Conservation (phyloP, 2,329 filamentous ascomycete species). For the Penicillium sp. region DNA sequence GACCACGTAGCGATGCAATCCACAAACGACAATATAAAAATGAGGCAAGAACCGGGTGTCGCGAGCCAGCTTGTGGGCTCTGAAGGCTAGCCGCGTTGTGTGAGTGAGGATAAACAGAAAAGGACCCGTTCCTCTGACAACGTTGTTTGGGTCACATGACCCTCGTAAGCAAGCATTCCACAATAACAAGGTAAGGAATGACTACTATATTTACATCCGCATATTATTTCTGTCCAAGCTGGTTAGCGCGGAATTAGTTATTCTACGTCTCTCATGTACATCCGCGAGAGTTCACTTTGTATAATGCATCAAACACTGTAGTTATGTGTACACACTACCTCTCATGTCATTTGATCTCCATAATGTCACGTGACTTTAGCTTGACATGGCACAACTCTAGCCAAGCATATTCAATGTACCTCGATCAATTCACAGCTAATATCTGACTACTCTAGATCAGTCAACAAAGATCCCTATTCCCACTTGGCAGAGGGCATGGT, state of each 20-base stretch:
- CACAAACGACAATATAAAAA: conserved; percentile 5
- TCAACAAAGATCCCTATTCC: too few relatives aligned
- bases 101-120: conserved; percentile 43
- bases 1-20: not conserved
- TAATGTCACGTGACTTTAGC: not conserved
- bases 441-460: too few relatives aligned
- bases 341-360: too few relatives aligned
- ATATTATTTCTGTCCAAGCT: not conserved
- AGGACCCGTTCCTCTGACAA: conserved; percentile 44
- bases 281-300: too few relatives aligned
- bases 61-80: conserved; percentile 14
- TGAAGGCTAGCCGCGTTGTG: conserved; percentile 22
- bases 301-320: too few relatives aligned
- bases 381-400: not conserved
- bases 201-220: not conserved
- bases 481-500: not conserved
- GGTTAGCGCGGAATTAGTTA: not conserved
- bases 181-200: conserved; percentile 12
- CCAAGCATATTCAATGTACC: not conserved
- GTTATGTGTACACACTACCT: too few relatives aligned
- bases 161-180: conserved; percentile 29
- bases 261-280: not conserved
- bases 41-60: conserved; percentile 6
- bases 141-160: conserved; percentile 42
- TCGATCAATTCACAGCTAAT: too few relatives aligned